phyloP scores from a whole-genome alignment of 1,284 basidiomycete genomes.

The Volvariella volvacea region DNA sequence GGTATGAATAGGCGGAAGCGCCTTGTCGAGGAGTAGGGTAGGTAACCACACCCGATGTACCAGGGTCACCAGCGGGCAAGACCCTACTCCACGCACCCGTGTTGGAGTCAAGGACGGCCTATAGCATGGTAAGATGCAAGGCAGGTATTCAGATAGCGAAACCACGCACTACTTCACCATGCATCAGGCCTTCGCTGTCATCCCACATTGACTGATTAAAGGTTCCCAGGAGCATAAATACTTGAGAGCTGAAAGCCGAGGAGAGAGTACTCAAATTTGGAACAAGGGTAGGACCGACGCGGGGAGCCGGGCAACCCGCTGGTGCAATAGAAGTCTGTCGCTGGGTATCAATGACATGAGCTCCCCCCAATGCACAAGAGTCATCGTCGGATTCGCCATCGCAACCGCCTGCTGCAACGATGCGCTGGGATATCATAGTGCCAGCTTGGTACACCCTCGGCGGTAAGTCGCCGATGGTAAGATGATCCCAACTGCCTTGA shows the following conservation, averaged over 20 bases:
- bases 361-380: conserved; percentile 48
- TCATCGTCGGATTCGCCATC: conserved; percentile 31
- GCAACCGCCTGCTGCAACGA: conserved; percentile 62
- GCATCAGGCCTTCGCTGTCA: conserved; percentile 47
- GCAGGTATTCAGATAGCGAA: neutral
- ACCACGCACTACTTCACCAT: conserved; percentile 70
- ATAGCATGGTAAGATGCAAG: conserved; percentile 8
- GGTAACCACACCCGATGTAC: conserved; percentile 31
- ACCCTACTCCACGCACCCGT: conserved; percentile 67
- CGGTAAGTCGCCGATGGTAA: conserved; percentile 32
- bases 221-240: conserved; percentile 61
- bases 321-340: conserved; percentile 29
- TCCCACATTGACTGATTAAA: conserved; percentile 60
- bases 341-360: conserved; percentile 47
- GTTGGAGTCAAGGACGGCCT: conserved; percentile 58
- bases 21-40: conserved; percentile 66
- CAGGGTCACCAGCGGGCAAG: conserved; percentile 69
- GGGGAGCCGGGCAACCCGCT: conserved; percentile 59
- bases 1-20: conserved; percentile 54
- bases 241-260: conserved; percentile 52
- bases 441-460: conserved; percentile 42
- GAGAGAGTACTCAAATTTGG: conserved; percentile 54
- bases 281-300: conserved; percentile 51
- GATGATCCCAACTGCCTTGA: conserved; percentile 52
- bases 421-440: conserved; percentile 42